A percentile compares a stretch with the other conserved stretches of the same genome.
These are phyloP conservation scores for Monosporascus sp. DNA, from an alignment of 2,329 filamentous ascomycete species.

Conservation along the genomic window DNA sequence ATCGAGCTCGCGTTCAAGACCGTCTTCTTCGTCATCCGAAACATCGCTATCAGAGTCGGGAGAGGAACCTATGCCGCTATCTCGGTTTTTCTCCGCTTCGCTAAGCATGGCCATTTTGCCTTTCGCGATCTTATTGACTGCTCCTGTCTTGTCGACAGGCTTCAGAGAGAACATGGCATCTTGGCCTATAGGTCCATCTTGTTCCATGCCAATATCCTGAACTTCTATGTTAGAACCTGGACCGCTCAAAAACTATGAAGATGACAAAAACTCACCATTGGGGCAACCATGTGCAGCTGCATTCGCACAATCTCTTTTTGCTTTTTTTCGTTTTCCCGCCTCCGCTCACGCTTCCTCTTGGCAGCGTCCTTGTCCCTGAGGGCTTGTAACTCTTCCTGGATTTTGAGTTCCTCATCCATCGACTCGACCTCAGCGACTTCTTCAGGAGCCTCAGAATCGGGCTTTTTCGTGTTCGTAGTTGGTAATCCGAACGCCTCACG, in stretches of 20 bases:
- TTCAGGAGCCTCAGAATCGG: slow-evolving; percentile 34
- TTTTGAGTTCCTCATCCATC: slow-evolving; percentile 91
- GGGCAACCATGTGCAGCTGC: slow-evolving; percentile 95
- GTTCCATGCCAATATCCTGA: slow-evolving; percentile 83
- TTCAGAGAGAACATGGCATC: slow-evolving; percentile 85
- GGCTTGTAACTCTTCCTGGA: slow-evolving; percentile 80
- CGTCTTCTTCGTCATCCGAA: slow-evolving; percentile 74
- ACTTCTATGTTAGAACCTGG: not conserved
- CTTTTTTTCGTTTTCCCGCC: slow-evolving; percentile 88
- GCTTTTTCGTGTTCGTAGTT: slow-evolving; percentile 59
- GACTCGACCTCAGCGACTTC: slow-evolving; percentile 78
- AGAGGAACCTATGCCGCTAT: slow-evolving; percentile 51
- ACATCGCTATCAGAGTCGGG: slow-evolving; percentile 51
- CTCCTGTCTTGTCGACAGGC: slow-evolving; percentile 69
- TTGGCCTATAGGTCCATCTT: slow-evolving; percentile 69
- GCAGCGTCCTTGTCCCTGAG: slow-evolving; percentile 73
- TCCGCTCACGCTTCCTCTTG: slow-evolving; percentile 75
- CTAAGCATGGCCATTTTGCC: slow-evolving; percentile 72
- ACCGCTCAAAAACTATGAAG: no score
- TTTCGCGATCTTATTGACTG: slow-evolving; percentile 61
- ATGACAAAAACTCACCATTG: slow-evolving; percentile 44
- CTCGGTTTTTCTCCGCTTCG: slow-evolving; percentile 54
- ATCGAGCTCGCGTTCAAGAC: slow-evolving; percentile 79
- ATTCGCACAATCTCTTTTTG: slow-evolving; percentile 92
- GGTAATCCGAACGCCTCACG: slow-evolving; percentile 86